Evolutionary conservation across 495 filamentous ascomycete genomes (phyloP).

Genomic region (Aspergillus conjunctus): DNA sequence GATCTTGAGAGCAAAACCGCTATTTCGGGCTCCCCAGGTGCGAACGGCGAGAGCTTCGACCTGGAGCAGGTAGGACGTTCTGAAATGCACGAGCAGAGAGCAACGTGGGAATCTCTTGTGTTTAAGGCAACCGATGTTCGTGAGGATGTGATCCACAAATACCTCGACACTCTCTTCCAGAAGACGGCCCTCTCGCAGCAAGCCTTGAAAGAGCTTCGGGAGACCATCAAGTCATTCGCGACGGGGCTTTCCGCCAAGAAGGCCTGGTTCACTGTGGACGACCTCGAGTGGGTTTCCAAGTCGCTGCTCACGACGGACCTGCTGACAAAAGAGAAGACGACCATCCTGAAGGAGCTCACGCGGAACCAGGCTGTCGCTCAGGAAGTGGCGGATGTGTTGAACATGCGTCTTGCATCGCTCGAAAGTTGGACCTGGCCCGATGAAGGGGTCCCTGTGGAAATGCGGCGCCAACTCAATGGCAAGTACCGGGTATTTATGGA

Average conservation of each 20-base stretch:
- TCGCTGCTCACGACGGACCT: conserved; percentile 59
- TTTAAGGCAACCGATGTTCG: conserved; percentile 55
- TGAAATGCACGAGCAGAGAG: conserved; percentile 53
- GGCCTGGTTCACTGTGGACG: conserved; percentile 37
- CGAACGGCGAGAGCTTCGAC: conserved; percentile 15
- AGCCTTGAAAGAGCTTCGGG: conserved; percentile 47
- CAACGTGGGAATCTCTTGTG: conserved; percentile 59
- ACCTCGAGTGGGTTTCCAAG: conserved; percentile 53
- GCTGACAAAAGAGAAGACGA: conserved; percentile 59
- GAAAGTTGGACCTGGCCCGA: conserved; percentile 63
- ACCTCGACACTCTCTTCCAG: conserved; percentile 56
- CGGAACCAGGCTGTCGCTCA: conserved; percentile 55
- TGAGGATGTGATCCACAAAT: conserved; percentile 44
- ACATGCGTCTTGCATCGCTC: conserved; percentile 63
- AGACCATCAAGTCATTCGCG: conserved; percentile 49
- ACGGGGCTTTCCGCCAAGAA: conserved; percentile 34
- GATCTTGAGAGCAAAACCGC: conserved; percentile 30
- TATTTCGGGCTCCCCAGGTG: conserved; percentile 5
- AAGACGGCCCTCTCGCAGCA: conserved; percentile 40
- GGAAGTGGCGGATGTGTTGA: conserved; percentile 68
- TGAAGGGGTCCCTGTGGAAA: conserved; percentile 56
- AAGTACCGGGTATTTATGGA: conserved; percentile 65
- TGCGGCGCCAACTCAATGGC: conserved; percentile 64
- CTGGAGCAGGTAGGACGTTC: conserved; percentile 46
- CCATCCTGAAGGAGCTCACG: conserved; percentile 61